Evolutionary conservation across 2,329 filamentous ascomycete species (phyloP).

Genomic region (Colletotrichum eleusines): DNA sequence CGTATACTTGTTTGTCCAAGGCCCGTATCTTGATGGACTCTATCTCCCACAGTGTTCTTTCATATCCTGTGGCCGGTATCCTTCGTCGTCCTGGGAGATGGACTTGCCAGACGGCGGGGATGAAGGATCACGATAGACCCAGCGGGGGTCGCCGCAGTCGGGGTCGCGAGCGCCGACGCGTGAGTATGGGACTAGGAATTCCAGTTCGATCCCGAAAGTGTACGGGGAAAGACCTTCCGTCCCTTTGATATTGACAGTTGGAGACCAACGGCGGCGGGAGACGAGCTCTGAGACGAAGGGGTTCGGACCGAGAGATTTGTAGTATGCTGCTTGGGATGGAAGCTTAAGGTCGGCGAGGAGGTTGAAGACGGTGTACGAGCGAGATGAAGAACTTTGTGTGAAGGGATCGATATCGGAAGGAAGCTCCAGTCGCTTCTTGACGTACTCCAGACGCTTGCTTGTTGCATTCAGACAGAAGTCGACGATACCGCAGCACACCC

Average conservation of each 20-base stretch:
- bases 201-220: no score
- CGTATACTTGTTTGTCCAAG: not conserved
- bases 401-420: not conserved
- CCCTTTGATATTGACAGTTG: no score
- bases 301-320: not conserved
- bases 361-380: not conserved
- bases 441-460: not conserved
- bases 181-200: no score
- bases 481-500: constrained; percentile 24
- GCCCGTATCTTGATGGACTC: no score
- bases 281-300: constrained; percentile 21
- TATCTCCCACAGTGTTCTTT: no score
- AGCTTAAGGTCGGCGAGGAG: constrained; percentile 17
- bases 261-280: no score
- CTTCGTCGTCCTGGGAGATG: no score
- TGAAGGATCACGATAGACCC: constrained; percentile 7
- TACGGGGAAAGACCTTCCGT: no score
- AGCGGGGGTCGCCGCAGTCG: constrained; percentile 8
- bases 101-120: not conserved
- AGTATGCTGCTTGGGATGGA: constrained; percentile 12
- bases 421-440: not conserved
- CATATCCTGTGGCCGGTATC: no score
- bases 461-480: constrained; percentile 14
- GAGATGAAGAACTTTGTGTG: not conserved
- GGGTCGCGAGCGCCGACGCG: not conserved